phyloP scores from a whole-genome alignment of 225 moss, liverwort and hornwort genomes.

The Anthoceros angustus region DNA sequence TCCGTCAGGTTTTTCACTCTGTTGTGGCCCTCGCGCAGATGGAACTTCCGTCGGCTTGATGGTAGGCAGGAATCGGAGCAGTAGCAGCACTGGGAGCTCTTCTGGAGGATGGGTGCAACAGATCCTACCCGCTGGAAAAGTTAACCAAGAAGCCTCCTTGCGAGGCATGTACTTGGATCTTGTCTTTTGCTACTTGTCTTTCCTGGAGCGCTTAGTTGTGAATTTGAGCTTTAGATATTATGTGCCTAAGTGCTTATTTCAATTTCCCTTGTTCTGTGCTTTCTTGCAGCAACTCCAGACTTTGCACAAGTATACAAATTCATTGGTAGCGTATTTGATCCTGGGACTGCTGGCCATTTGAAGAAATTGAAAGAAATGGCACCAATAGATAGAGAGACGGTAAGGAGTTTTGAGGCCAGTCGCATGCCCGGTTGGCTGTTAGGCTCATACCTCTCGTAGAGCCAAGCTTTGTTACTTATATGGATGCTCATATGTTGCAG shows the following conservation, averaged over 20 bases:
- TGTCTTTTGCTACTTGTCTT: slow-evolving; percentile 6
- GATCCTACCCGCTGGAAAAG: slow-evolving; percentile 50
- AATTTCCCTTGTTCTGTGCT: neutral
- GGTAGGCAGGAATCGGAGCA: slow-evolving; percentile 44
- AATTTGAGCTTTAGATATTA: neutral
- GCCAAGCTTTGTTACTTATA: neutral
- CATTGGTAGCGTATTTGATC: slow-evolving; percentile 89
- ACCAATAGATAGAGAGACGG: slow-evolving; percentile 84
- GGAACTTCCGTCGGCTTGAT: slow-evolving; percentile 23
- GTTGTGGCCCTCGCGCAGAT: slow-evolving; percentile 25
- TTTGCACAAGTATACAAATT: slow-evolving; percentile 96
- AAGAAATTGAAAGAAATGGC: slow-evolving; percentile 70
- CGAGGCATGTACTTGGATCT: slow-evolving; percentile 17
- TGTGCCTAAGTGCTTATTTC: slow-evolving; percentile 2
- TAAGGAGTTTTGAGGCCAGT: slow-evolving; percentile 11
- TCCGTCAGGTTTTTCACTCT: neutral
- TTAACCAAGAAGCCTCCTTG: slow-evolving; percentile 45
- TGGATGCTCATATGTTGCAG: slow-evolving; percentile 10
- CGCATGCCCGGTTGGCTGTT: neutral
- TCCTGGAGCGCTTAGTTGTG: neutral
- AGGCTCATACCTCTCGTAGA: neutral
- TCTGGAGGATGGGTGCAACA: slow-evolving; percentile 66
- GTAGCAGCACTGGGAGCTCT: slow-evolving; percentile 75
- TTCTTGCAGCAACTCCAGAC: slow-evolving; percentile 57
- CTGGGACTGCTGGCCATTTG: slow-evolving; percentile 44